Conservation (phyloP, 23 red algal genomes). For the Gracilariopsis chorda region DNA sequence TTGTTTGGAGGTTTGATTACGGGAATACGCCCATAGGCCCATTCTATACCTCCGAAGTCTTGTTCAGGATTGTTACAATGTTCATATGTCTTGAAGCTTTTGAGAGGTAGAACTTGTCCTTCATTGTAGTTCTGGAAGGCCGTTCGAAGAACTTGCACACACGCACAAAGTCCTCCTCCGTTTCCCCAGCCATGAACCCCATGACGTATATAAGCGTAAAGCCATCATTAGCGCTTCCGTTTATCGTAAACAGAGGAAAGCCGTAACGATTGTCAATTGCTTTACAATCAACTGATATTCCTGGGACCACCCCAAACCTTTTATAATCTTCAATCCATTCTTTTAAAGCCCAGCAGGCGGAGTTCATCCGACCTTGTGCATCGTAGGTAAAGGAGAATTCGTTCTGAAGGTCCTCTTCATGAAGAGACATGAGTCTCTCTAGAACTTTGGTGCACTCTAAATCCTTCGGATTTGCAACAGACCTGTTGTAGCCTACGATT, state of each 20-base stretch:
- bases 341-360: background rate
- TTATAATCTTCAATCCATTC: constrained; percentile 6
- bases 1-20: no score
- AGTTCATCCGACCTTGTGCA: background rate
- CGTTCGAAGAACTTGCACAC: no score
- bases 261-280: background rate
- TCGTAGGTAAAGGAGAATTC: background rate
- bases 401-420: background rate
- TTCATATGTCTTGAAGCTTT: no score
- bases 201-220: background rate
- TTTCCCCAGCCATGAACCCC: background rate
- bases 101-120: no score
- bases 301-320: background rate
- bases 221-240: background rate
- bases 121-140: no score
- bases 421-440: background rate
- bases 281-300: background rate
- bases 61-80: no score
- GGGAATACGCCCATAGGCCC: no score
- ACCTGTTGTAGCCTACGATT: background rate
- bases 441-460: background rate
- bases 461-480: background rate
- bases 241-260: background rate
- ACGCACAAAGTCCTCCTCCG: no score
- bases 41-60: no score